These are phyloP conservation scores for Mycosarcoma mackinlayi DNA, from an alignment of 1,284 basidiomycete species.

Conservation along the genomic window DNA sequence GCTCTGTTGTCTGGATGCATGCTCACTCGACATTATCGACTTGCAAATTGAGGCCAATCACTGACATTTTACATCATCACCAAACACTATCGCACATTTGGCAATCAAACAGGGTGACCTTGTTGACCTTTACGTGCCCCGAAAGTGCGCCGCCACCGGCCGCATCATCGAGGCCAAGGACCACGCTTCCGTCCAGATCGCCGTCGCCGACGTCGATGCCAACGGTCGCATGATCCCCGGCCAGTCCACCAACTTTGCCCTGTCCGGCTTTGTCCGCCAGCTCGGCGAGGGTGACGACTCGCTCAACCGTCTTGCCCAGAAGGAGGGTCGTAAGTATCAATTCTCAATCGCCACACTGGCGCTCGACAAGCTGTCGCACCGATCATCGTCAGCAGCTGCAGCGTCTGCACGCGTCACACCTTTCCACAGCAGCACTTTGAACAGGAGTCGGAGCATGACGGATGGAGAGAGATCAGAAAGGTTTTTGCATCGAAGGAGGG, in stretches of 20 bases:
- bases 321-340: conserved; percentile 86
- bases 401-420: neutral
- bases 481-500: neutral
- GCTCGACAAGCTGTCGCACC: too few relatives aligned
- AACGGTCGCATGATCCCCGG: conserved; percentile 88
- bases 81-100: too few relatives aligned
- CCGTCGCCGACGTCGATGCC: conserved; percentile 92
- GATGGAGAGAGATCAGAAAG: neutral
- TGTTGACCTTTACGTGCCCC: conserved; percentile 99
- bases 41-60: neutral
- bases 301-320: conserved; percentile 93
- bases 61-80: conserved; percentile 19
- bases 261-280: conserved; percentile 92
- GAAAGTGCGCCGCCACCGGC: conserved; percentile 86
- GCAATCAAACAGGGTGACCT: conserved; percentile 82
- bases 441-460: neutral
- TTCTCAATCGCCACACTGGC: too few relatives aligned
- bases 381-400: conserved; percentile 5
- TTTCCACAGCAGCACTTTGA: neutral
- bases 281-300: conserved; percentile 98
- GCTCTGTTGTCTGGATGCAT: neutral
- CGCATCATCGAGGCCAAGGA: conserved; percentile 98
- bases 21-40: neutral
- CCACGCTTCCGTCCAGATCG: conserved; percentile 97
- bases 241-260: conserved; percentile 86